These are phyloP conservation scores for Anthracocystis setariae DNA, from an alignment of 1,284 basidiomycete genomes.

Conservation along the genomic window DNA sequence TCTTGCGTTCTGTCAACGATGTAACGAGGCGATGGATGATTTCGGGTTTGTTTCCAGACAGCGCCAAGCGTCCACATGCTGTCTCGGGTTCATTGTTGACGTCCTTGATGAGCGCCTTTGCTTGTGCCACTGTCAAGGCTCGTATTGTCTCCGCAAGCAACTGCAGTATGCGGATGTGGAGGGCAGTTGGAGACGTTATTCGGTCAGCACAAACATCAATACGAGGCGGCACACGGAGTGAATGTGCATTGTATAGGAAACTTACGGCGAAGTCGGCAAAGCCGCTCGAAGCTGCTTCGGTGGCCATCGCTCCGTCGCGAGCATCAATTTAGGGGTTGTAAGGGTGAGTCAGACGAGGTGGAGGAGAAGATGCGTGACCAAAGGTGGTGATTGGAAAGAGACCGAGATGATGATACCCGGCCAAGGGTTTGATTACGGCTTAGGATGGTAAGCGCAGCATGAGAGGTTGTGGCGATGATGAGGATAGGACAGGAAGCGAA, in stretches of 20 bases:
- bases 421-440: slow-evolving; percentile 5
- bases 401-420: neutral
- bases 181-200: neutral
- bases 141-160: slow-evolving; percentile 37
- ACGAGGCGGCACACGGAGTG: neutral
- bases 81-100: slow-evolving; percentile 50
- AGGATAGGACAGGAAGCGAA: neutral
- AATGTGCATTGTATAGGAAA: neutral
- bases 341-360: slow-evolving; percentile 10
- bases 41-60: slow-evolving; percentile 57
- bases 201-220: slow-evolving; percentile 6
- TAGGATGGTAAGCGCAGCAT: slow-evolving; percentile 3
- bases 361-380: slow-evolving; percentile 13
- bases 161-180: slow-evolving; percentile 1
- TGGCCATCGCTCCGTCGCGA: slow-evolving; percentile 21
- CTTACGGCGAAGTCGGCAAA: slow-evolving; percentile 37
- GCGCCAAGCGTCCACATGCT: slow-evolving; percentile 29
- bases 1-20: slow-evolving; percentile 26
- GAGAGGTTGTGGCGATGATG: neutral
- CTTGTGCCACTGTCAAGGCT: slow-evolving; percentile 47
- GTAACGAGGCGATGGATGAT: slow-evolving; percentile 43
- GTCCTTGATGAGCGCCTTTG: slow-evolving; percentile 56
- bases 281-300: slow-evolving; percentile 25
- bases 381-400: neutral
- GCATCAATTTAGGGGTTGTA: neutral